Evolutionary conservation across 805 yeast genomes (phyloP).

Genomic region (Myxozyma geophila): DNA sequence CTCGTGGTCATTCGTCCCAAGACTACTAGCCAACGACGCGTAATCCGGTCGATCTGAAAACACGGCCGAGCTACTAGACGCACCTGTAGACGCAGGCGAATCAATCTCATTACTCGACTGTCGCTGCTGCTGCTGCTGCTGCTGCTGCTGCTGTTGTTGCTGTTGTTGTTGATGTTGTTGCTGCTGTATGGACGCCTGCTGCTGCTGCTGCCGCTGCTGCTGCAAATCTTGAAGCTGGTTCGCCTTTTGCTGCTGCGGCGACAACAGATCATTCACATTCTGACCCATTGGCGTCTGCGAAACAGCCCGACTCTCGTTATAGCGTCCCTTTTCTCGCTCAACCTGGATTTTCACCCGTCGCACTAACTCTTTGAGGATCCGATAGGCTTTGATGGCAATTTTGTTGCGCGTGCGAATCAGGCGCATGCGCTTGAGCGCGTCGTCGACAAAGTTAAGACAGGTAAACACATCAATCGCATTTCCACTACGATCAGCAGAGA

Average conservation of each 20-base stretch:
- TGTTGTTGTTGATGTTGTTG: neutral
- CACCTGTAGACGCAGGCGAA: conserved; percentile 14
- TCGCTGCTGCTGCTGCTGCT: conserved; percentile 1
- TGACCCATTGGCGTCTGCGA: conserved; percentile 1
- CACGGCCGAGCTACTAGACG: conserved; percentile 5
- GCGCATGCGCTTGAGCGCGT: conserved; percentile 23
- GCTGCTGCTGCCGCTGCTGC: conserved; percentile 1
- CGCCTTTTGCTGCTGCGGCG: neutral
- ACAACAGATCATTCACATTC: neutral
- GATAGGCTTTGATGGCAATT: conserved; percentile 30
- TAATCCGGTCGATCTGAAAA: conserved; percentile 11
- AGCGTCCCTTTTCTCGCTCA: conserved; percentile 30
- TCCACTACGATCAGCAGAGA: conserved; percentile 27
- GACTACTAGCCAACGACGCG: conserved; percentile 1
- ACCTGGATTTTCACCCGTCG: conserved; percentile 33
- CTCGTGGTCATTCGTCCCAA: conserved; percentile 2
- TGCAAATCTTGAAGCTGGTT: neutral
- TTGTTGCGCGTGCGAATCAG: conserved; percentile 23
- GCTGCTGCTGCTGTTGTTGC: conserved; percentile 1
- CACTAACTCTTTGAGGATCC: conserved; percentile 30
- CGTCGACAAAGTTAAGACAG: conserved; percentile 31
- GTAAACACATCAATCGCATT: conserved; percentile 30
- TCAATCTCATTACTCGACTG: conserved; percentile 5
- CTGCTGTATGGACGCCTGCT: neutral
- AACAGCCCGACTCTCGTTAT: conserved; percentile 10